Evolutionary conservation across 169 alveolate species (phyloP).

Genomic region (Babesia gibsoni): DNA sequence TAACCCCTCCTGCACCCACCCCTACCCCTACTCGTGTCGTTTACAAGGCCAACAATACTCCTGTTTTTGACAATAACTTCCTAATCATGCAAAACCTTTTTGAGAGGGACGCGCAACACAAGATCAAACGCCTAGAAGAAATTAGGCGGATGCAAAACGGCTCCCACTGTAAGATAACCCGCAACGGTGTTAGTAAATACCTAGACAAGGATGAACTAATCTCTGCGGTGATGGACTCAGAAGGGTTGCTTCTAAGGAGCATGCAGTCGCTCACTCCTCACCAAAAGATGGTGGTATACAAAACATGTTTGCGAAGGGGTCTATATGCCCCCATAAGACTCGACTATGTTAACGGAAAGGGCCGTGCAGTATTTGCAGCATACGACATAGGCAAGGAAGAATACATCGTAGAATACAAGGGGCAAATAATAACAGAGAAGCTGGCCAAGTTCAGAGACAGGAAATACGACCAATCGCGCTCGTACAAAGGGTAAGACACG

Average conservation of each 20-base stretch:
- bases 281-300: slow-evolving; percentile 43
- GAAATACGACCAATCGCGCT: slow-evolving; percentile 60
- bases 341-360: slow-evolving; percentile 62
- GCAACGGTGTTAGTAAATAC: slow-evolving; percentile 21
- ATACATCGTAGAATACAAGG: slow-evolving; percentile 83
- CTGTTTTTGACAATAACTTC: slow-evolving; percentile 54
- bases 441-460: slow-evolving; percentile 76
- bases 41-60: not conserved
- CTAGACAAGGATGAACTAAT: slow-evolving; percentile 40
- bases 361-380: slow-evolving; percentile 86
- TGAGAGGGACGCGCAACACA: slow-evolving; percentile 55
- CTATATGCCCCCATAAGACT: slow-evolving; percentile 48
- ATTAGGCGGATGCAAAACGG: not conserved
- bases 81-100: slow-evolving; percentile 54
- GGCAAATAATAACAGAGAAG: slow-evolving; percentile 78
- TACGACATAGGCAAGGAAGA: slow-evolving; percentile 78
- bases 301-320: slow-evolving; percentile 30
- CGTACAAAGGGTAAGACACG: slow-evolving; percentile 26
- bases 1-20: not conserved
- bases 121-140: slow-evolving; percentile 27
- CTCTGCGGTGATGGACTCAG: slow-evolving; percentile 32
- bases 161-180: slow-evolving; percentile 14
- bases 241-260: slow-evolving; percentile 42
- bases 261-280: slow-evolving; percentile 32
- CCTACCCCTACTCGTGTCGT: not conserved